Percentiles rank a stretch among this genome's conserved stretches.
phyloP scores from a whole-genome alignment of 2,329 filamentous ascomycete species.

The Cercospora nicotianae region DNA sequence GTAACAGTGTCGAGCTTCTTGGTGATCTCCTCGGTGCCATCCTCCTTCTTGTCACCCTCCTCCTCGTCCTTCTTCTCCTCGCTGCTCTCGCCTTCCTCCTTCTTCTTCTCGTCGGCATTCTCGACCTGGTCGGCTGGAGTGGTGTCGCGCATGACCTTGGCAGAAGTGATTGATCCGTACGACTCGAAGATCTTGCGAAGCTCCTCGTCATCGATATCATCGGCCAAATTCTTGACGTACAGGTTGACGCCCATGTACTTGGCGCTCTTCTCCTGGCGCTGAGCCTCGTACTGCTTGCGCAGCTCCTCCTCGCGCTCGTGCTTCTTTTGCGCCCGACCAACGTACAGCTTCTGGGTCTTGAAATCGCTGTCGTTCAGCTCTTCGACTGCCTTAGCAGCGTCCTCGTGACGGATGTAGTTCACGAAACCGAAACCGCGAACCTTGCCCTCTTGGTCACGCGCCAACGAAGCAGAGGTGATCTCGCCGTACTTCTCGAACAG shows the following conservation, averaged over 20 bases:
- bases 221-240: constrained; percentile 98
- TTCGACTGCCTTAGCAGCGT: constrained; percentile 81
- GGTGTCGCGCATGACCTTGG: constrained; percentile 97
- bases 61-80: constrained; percentile 52
- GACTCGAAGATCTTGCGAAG: constrained; percentile 88
- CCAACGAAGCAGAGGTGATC: constrained; percentile 92
- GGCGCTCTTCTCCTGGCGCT: constrained; percentile 94
- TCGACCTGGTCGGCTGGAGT: constrained; percentile 51
- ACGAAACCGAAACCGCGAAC: constrained; percentile 94
- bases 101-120: constrained; percentile 43
- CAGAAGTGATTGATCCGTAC: constrained; percentile 94
- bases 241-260: constrained; percentile 99
- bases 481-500: constrained; percentile 91
- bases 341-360: constrained; percentile 92
- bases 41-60: constrained; percentile 57
- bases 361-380: constrained; percentile 90
- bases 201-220: constrained; percentile 97
- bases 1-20: constrained; percentile 55
- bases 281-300: constrained; percentile 97
- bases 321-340: constrained; percentile 99
- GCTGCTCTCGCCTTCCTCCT: constrained; percentile 54
- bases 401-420: constrained; percentile 90
- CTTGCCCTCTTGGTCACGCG: constrained; percentile 93
- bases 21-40: constrained; percentile 48
- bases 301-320: constrained; percentile 99